Evolutionary conservation across 106 monocot species (phyloP), one percentile per base, ranked within the genome.

Genomic region (Gastrodia elata): DNA sequence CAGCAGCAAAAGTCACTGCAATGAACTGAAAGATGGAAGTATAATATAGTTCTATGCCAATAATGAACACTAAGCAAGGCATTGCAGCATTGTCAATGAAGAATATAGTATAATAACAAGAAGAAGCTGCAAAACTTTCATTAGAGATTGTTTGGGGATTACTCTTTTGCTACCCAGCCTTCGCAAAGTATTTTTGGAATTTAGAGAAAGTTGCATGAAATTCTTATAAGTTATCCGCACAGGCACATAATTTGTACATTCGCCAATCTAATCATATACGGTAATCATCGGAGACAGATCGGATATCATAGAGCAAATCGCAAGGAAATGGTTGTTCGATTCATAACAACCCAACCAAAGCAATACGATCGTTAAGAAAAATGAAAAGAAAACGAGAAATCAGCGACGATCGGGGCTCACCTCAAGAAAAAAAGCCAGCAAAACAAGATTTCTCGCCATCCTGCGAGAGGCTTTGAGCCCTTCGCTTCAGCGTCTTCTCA

Each of bases 401-500:
- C 36, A 26, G 73, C 8, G 15, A 59, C 13, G 2, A 64, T 70
- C 5, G 3, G 42, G 0, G 8, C 20, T 33, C 43, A 89, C 94
- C 91, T 92, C 96, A 30, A 82, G 67, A 43, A 77, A 10, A 14
- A 76, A 81, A 30, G 88, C 80, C 36, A 87, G n/a, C 10, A 80
- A 48, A 8, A 97, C 39, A 65, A 90, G 56, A 68, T 88, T 89
- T 74, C 86, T 75, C 33, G 80, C 76, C 55, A 27, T 71, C 68
- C 57, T 81, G 79, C 90, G 77, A 64, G 86, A 88, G n/a, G 5
- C 73, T 22, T 27, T 70, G 77, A 4, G 92, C 88, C 37, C 96
- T 80, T 64, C 85, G 32, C 75, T 86, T 84, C 76, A 97, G 68
- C 79, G 56, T 76, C 79, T 90, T 92, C 92, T 90, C 92, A 35